phyloP scores from a whole-genome alignment of 305 asterid genomes.

The Galium porrigens region DNA sequence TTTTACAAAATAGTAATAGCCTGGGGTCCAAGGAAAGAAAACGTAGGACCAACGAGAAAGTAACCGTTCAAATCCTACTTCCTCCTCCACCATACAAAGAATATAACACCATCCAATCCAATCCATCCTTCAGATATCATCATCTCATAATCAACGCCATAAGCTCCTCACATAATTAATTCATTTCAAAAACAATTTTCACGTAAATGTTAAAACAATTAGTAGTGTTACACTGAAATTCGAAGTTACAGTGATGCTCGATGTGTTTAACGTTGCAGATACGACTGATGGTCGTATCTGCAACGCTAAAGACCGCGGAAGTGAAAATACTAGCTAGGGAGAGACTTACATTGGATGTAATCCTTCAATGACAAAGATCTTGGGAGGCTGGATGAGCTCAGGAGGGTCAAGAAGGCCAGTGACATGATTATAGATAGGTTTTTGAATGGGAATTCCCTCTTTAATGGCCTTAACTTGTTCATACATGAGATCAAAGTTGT shows the following conservation, averaged over 20 bases:
- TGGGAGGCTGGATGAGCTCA: slow-evolving; percentile 74
- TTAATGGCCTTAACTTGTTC: slow-evolving; percentile 80
- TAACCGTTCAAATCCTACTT: not conserved
- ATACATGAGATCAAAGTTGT: slow-evolving; percentile 80
- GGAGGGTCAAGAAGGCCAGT: slow-evolving; percentile 81
- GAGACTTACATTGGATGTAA: slow-evolving; percentile 84
- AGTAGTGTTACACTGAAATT: not conserved
- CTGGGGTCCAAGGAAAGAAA: not conserved
- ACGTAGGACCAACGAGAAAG: slow-evolving; percentile 11
- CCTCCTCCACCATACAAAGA: slow-evolving; percentile 23
- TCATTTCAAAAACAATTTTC: not conserved
- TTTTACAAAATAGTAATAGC: not conserved
- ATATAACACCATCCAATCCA: slow-evolving; percentile 1
- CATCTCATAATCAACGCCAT: not conserved
- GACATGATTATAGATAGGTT: slow-evolving; percentile 86
- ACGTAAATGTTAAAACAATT: not conserved
- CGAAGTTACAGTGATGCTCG: not conserved
- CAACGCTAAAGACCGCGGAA: not conserved
- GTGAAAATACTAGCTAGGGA: not conserved
- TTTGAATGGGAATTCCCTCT: slow-evolving; percentile 51
- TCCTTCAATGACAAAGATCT: slow-evolving; percentile 94
- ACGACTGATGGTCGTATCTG: not conserved
- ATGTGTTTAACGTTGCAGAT: not conserved
- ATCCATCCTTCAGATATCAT: slow-evolving; percentile 4
- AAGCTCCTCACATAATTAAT: not conserved